phyloP scores from a whole-genome alignment of 2,329 filamentous ascomycete species.

The Pseudogymnoascus sp. region DNA sequence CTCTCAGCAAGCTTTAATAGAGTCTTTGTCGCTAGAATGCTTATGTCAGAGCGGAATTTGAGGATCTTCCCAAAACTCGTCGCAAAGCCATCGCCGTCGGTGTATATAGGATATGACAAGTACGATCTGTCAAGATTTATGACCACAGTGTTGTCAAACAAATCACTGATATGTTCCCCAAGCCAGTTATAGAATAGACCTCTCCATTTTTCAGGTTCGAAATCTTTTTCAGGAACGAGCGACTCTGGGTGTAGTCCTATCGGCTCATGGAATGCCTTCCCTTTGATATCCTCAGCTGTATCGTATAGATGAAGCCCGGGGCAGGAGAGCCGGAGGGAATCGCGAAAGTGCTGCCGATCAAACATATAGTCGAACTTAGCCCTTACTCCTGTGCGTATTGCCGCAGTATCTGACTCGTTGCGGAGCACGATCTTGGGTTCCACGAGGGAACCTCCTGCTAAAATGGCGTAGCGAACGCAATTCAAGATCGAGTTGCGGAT shows the following conservation, averaged over 20 bases:
- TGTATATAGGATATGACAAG: constrained; percentile 9
- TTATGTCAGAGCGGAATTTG: background rate
- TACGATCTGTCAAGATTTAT: constrained; percentile 8
- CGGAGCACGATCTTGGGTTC: constrained; percentile 18
- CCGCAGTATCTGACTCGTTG: constrained; percentile 16
- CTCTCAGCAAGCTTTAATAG: background rate
- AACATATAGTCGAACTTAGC: constrained; percentile 22
- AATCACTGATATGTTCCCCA: constrained; percentile 8
- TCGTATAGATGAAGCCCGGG: constrained; percentile 20
- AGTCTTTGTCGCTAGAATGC: background rate
- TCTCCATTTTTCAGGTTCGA: constrained; percentile 20
- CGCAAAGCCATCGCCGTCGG: constrained; percentile 10
- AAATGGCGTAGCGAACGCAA: constrained; percentile 24
- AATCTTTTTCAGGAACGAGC: constrained; percentile 17
- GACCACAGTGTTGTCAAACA: constrained; percentile 12
- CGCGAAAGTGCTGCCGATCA: constrained; percentile 20
- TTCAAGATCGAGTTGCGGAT: constrained; percentile 25
- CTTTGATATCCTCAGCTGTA: constrained; percentile 17
- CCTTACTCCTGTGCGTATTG: constrained; percentile 15
- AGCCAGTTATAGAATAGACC: constrained; percentile 21
- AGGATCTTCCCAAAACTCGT: constrained; percentile 9
- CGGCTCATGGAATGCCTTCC: constrained; percentile 10
- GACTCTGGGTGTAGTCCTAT: constrained; percentile 20
- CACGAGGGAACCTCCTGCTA: constrained; percentile 20
- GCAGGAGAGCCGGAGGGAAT: constrained; percentile 20